Base-by-base conservation (phyloP, 306 rosid species). In the Acacia crassicarpa region DNA sequence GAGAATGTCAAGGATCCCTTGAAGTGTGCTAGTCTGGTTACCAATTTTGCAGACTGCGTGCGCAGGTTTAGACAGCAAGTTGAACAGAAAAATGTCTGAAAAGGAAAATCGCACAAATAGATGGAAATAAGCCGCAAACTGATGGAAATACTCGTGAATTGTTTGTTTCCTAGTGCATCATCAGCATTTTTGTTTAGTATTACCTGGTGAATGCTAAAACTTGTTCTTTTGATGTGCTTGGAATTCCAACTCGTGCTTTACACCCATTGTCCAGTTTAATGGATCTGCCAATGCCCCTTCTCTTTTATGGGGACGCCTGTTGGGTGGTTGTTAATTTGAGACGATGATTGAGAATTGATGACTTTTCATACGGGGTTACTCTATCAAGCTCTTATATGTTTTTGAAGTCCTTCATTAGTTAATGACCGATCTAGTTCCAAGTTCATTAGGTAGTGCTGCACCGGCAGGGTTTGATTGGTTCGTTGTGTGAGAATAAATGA, bases 21-120 rank as follows among this genome's bases (percentile, higher is more conserved):
- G 88, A 95, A 89, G 86, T 95, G 99, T 76, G 89, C 96, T 72
- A 82, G 81, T 80, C 63, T 93, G 54, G 98, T 93, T 73, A 84
- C 83, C 67, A 86, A 54, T 72, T 93, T 91, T 58, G 98, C 91
- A 25, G 88, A 91, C 67, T 95, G 99, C 78, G 78, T 91, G 84
- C 94, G 97, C 62, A 89, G 80, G 90, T 89, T 86, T 78, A 88
- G 93, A 89, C 89, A 85, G 86, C 87, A 88, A 82, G 84, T 71
- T 77, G 82, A 48, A 80, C 74, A 12, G 43, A 72, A 59, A 80
- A 86, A 88, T 81, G 69, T 30, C 27, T 65, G 80, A 27, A 27
- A 43, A 63, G 74, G 70, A 43, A 72, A 76, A 76, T 85, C 46
- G 43, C 68, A 72, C 80, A 73, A 85, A 66, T 30, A 23, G 79